Evolutionary conservation across 768 basidiomycete species (phyloP), one percentile per base, ranked within the genome.

Genomic region (Leccinum obscurum): DNA sequence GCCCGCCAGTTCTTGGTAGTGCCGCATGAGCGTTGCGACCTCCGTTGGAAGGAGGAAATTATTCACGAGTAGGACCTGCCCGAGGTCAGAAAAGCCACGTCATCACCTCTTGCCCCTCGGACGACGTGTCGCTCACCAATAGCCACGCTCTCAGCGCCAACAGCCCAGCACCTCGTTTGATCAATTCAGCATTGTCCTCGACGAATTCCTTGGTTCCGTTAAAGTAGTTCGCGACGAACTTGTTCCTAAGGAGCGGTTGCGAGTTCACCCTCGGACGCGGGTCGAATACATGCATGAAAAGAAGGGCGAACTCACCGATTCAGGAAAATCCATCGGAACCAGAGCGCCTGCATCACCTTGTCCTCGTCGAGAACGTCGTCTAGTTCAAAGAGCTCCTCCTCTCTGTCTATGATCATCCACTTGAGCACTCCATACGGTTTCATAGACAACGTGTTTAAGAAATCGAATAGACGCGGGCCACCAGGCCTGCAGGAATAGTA

Each of bases 281-380:
- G 28, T 24, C 44, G 7, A 20, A 20, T 20, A 48, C 4, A 37
- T 8, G 14, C n/a, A 54, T 20, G 7, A 1, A 44, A 32, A 20
- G n/a, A 46, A 11, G 11, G 5, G 20, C n/a, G 22, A 14, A 55
- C 77, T 54, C 53, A 86, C 87, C 83, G 74, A 66, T 89, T 80
- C 34, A 86, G 69, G 54, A 85, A 72, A 3, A 91, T 88, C 89
- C 89, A 92, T 55, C 91, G 70, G 13, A 77, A 83, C 90, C 90
- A 92, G 13, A 92, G 73, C 6, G 89, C 88, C 57, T 85, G 83
- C 78, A 93, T 88, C 7, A 91, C 85, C 70, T 92, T 93, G 59
- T 88, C 84, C 62, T 91, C 88, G 58, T 90, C 89, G 44, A 78
- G 77, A 11, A 91, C 77, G 66, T 91, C 85, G 61, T 89, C 86